Evolutionary conservation across 495 filamentous ascomycete genomes (phyloP).

Genomic region (Paragyromitra xinjiangensis): DNA sequence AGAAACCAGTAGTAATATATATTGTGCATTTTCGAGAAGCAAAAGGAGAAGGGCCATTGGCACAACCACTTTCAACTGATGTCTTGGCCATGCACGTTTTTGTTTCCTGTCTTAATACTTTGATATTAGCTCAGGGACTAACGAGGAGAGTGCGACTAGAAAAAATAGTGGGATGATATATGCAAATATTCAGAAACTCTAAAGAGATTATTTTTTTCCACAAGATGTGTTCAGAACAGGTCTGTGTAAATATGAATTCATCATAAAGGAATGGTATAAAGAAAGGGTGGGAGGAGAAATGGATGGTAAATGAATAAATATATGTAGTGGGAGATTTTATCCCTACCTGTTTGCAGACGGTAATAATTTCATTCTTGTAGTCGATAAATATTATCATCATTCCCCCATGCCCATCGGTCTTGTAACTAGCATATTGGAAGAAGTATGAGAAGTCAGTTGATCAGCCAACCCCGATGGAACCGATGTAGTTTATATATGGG

Average conservation of each 20-base stretch:
- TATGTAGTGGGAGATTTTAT: not conserved
- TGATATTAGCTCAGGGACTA: constrained; percentile 1
- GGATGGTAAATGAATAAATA: not conserved
- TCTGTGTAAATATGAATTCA: constrained; percentile 28
- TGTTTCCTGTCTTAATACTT: not conserved
- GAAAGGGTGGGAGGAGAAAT: not conserved
- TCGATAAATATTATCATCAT: not conserved
- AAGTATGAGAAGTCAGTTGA: not conserved
- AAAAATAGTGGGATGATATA: not conserved
- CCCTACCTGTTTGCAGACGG: not conserved
- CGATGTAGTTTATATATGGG: not conserved
- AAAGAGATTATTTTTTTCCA: not conserved
- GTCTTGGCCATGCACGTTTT: too few species aligned
- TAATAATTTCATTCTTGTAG: not conserved
- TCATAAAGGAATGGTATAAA: constrained; percentile 4
- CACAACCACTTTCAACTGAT: too few species aligned
- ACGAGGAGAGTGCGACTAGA: not conserved
- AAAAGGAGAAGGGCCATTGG: too few species aligned
- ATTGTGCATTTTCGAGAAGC: too few species aligned
- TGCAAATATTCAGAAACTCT: constrained; percentile 12
- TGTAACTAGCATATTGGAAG: not conserved
- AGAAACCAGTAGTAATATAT: too few species aligned
- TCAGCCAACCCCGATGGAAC: not conserved
- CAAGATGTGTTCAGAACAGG: constrained; percentile 42
- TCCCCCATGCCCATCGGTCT: not conserved